Conservation (phyloP, 2,329 filamentous ascomycete species). For the Thielaviopsis populi region DNA sequence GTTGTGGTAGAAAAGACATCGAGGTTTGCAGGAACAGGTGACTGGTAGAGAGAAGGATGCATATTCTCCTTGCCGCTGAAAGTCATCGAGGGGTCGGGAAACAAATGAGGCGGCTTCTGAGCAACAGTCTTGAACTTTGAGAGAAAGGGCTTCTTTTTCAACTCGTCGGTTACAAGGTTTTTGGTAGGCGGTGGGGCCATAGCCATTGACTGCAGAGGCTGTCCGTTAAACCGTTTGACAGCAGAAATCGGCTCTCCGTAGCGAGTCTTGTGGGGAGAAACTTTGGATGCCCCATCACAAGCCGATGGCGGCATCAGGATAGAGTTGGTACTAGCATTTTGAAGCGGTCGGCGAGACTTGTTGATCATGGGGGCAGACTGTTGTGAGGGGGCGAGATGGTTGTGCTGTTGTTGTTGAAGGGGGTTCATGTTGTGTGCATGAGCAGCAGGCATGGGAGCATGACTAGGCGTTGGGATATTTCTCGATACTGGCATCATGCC, state of each 20-base stretch:
- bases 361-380: not conserved
- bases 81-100: slow-evolving; percentile 25
- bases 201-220: slow-evolving; percentile 21
- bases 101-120: slow-evolving; percentile 33
- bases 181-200: slow-evolving; percentile 49
- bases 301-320: slow-evolving; percentile 7
- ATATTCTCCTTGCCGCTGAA: slow-evolving; percentile 41
- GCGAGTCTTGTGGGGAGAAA: slow-evolving; percentile 11
- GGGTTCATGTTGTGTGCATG: not conserved
- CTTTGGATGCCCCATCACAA: not conserved
- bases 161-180: slow-evolving; percentile 39
- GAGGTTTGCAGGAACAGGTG: slow-evolving; percentile 30
- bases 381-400: not conserved
- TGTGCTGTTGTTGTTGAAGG: slow-evolving; percentile 3
- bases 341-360: slow-evolving; percentile 14
- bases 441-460: slow-evolving; percentile 40
- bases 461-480: slow-evolving; percentile 33
- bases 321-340: slow-evolving; percentile 13
- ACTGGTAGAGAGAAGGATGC: slow-evolving; percentile 36
- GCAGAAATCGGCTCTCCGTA: slow-evolving; percentile 2
- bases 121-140: slow-evolving; percentile 44
- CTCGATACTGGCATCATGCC: slow-evolving; percentile 16
- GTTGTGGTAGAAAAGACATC: slow-evolving; percentile 30
- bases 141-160: slow-evolving; percentile 47
- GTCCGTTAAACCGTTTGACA: slow-evolving; percentile 6